A percentile compares a stretch with the other conserved stretches of the same genome.
phyloP scores from a whole-genome alignment of 2,329 filamentous ascomycete species.

The Fusarium phyllophilum region DNA sequence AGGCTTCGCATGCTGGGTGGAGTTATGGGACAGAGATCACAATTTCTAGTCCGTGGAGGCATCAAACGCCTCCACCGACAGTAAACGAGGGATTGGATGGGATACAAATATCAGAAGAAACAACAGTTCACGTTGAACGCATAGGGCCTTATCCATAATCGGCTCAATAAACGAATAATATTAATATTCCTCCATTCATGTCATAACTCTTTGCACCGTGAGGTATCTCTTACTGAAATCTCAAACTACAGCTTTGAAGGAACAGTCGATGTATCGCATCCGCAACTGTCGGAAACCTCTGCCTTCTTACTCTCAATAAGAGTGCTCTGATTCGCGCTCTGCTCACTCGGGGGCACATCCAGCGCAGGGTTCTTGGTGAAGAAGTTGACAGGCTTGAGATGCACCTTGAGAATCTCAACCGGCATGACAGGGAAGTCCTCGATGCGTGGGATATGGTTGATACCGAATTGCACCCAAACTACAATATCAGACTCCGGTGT shows the following conservation, averaged over 20 bases:
- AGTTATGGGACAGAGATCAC: constrained; percentile 21
- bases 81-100: constrained; percentile 4
- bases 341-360: constrained; percentile 52
- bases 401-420: constrained; percentile 32
- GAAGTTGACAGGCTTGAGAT: constrained; percentile 56
- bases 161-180: constrained; percentile 1
- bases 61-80: background rate
- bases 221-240: background rate
- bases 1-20: constrained; percentile 21
- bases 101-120: constrained; percentile 23
- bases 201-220: background rate
- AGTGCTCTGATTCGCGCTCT: constrained; percentile 31
- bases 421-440: constrained; percentile 63
- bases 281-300: background rate
- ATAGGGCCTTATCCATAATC: background rate
- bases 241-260: constrained; percentile 9
- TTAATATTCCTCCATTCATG: background rate
- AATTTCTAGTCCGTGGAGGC: constrained; percentile 13
- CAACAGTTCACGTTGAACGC: constrained; percentile 9
- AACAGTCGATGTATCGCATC: constrained; percentile 1
- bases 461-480: constrained; percentile 60
- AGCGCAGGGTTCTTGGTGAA: constrained; percentile 60
- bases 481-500: constrained; percentile 77
- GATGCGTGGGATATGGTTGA: constrained; percentile 60
- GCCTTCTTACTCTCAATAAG: constrained; percentile 9